Base-by-base conservation (phyloP, 192 early-diverging fungal genomes). In the Chytriomyces sp. region DNA sequence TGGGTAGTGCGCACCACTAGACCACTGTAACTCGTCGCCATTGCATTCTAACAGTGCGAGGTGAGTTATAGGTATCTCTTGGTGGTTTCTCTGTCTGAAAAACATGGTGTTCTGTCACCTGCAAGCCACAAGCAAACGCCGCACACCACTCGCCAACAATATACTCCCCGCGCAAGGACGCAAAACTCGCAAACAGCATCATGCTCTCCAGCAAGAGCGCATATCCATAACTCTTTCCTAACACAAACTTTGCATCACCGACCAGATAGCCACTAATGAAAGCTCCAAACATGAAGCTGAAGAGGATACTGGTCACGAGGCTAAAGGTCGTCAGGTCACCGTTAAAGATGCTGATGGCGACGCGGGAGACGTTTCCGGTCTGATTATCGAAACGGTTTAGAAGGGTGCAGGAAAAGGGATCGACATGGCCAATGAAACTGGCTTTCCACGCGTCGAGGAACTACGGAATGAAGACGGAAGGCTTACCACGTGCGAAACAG, bases 71-170 rank as follows among this genome's bases (percentile, higher is more conserved):
- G n/a, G n/a, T n/a, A n/a, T n/a, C n/a, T n/a, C n/a, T n/a, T n/a
- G n/a, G n/a, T n/a, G n/a, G n/a, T n/a, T n/a, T n/a, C n/a, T n/a
- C n/a, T n/a, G n/a, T n/a, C n/a, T n/a, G n/a, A n/a, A n/a, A n/a
- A n/a, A n/a, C n/a, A n/a, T n/a, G n/a, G n/a, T n/a, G n/a, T n/a
- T n/a, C n/a, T n/a, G n/a, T n/a, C n/a, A 68, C 65, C 74, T 88
- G 86, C 53, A 88, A 56, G 5, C 86, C 86, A 49, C 79, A 81
- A 14, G 78, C 84, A 65, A 86, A 88, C 3, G 86, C 83, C 14
- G 86, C 86, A 64, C 77, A 84, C 86, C 83, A 80, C 64, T 82
- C 84, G 6, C 86, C 86, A 12, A 81, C 59, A 56, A 85, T 79
- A 17, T 77, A 73, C 75, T 83, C 81, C 17, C 71, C 52, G 7